Evolutionary conservation across 2,329 filamentous ascomycete genomes (phyloP), one percentile per base, ranked within the genome.

Genomic region (Scolecobasidium constrictum): DNA sequence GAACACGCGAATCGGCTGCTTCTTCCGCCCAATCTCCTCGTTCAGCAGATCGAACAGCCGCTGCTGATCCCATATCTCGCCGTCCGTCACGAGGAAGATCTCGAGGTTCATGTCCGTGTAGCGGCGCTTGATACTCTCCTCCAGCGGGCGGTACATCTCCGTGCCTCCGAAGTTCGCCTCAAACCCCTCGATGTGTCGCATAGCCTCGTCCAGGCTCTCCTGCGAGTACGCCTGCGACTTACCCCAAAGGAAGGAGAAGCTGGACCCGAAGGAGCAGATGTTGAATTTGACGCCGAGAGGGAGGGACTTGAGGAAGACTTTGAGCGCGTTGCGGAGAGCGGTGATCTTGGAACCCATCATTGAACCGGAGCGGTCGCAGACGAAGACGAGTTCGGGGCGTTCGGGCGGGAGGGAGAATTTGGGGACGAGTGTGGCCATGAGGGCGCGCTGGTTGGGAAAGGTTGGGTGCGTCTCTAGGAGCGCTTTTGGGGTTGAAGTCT

Each of bases 341-440:
- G 50, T 48, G 2, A 81, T 81, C 31, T 70, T 73, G 4, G 49
- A 48, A 1, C 57, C 53, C 0, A 34, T 19, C 79, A 83, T 83
- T 46, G 78, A 83, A 0, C 79, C 81, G 44, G 78, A 83, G 40
- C 81, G 72, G 55, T 87, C 83, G 43, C 78, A 81, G 4, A 87
- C 62, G 49, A 87, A 86, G 15, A 86, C 73, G 17, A 87, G 70
- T 53, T 87, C 82, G 0, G 71, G 71, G 15, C 58, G 61, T 6
- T 69, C 64, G 0, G 68, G 54, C 0, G 75, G 73, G 0, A 84
- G 61, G n/a, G 67, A 65, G 59, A 85, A 84, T 47, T 76, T 78
- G 2, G 82, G 82, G 0, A 86, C 78, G 0, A 86, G 63, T 0
- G 81, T 83, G 0, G 73, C 64, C 80, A 87, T 84, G 45, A 86